Conservation (phyloP, 345 rosid species). For the Orychophragmus violaceus region DNA sequence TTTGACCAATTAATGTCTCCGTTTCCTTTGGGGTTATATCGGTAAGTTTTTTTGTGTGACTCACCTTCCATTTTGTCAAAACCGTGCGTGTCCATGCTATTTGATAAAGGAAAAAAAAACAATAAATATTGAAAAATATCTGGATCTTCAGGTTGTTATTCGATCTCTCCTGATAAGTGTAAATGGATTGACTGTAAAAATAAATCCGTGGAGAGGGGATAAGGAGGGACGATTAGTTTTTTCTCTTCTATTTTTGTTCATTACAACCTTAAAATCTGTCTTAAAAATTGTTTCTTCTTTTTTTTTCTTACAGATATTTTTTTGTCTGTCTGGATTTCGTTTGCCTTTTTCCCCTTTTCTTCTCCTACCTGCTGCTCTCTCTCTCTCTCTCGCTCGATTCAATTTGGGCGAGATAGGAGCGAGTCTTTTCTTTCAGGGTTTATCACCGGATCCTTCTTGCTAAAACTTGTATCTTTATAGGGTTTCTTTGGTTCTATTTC, state of each 20-base stretch:
- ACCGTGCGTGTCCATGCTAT: constrained; percentile 17
- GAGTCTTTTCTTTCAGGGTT: constrained; percentile 30
- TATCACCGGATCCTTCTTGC: constrained; percentile 21
- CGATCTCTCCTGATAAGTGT: constrained; percentile 11
- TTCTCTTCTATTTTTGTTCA: constrained; percentile 14
- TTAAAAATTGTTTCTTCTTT: not conserved
- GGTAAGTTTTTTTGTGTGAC: not conserved
- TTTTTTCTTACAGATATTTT: not conserved
- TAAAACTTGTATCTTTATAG: not conserved
- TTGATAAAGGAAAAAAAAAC: constrained; percentile 2
- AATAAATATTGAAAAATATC: constrained; percentile 18
- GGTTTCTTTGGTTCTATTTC: not conserved
- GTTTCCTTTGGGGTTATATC: not conserved
- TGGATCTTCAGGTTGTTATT: constrained; percentile 23
- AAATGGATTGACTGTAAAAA: constrained; percentile 15
- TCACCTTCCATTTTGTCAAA: constrained; percentile 15
- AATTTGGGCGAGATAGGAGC: constrained; percentile 22
- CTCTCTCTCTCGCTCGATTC: constrained; percentile 24
- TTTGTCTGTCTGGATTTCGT: not conserved
- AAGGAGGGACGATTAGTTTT: constrained; percentile 2
- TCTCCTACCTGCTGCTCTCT: not conserved
- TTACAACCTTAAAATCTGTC: constrained; percentile 12
- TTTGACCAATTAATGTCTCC: not conserved
- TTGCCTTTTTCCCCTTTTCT: not conserved
- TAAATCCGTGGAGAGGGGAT: constrained; percentile 4